Percentiles rank a stretch among this genome's conserved stretches.
Conservation (phyloP, 352 stramenopile species). For the Pythium oligandrum region DNA sequence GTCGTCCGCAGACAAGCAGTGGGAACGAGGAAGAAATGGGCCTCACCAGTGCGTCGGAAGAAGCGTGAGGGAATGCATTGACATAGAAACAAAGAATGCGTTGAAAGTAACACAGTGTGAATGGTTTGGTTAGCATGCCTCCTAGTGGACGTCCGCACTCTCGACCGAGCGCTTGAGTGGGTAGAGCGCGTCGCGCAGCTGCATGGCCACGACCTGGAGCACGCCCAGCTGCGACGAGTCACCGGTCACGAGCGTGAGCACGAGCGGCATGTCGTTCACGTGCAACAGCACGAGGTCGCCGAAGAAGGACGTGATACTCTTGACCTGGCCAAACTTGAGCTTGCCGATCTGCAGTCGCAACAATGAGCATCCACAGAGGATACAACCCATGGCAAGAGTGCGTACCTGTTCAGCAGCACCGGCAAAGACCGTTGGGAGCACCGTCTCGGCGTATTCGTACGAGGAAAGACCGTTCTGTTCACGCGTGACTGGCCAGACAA, state of each 20-base stretch:
- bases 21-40: constrained; percentile 5
- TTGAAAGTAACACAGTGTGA: too few species aligned
- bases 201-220: constrained; percentile 45
- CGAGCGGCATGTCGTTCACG: constrained; percentile 69
- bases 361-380: background rate
- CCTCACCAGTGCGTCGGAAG: too few species aligned
- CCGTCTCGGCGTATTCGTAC: constrained; percentile 75
- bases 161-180: constrained; percentile 74
- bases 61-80: too few species aligned
- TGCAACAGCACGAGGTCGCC: constrained; percentile 70
- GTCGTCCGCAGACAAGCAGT: constrained; percentile 14
- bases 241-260: constrained; percentile 71
- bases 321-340: constrained; percentile 69
- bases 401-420: constrained; percentile 64
- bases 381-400: too few species aligned
- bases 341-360: constrained; percentile 49
- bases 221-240: constrained; percentile 56
- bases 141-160: constrained; percentile 52
- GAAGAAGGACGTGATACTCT: constrained; percentile 74
- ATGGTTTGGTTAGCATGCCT: too few species aligned
- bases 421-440: constrained; percentile 74
- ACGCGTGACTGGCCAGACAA: constrained; percentile 24
- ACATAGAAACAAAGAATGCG: too few species aligned
- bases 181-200: constrained; percentile 54
- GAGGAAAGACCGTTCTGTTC: constrained; percentile 37